Base-by-base conservation (phyloP, 2,329 filamentous ascomycete species). In the Trichophyton equinum region DNA sequence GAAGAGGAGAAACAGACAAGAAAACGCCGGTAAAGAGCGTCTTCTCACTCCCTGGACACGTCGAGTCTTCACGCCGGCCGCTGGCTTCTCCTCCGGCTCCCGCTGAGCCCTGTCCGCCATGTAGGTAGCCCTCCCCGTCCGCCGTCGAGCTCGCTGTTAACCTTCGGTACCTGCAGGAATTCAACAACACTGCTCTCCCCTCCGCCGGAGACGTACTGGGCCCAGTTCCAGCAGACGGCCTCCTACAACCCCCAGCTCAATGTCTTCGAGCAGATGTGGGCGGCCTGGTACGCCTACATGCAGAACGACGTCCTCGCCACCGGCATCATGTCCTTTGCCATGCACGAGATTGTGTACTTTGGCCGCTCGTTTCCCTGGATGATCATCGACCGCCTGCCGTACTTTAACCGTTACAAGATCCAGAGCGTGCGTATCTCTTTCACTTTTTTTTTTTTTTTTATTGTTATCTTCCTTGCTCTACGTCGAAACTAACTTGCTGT, bases 251-350 rank as follows among this genome's bases (percentile, higher is more conserved):
- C 95, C 62, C 84, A 91, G 67, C 85, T 99, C 71, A 96, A 90
- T 76, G 81, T 89, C 65, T 78, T 85, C 70, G 94, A 99, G 81
- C 86, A 86, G 71, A 80, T 96, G 67, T 99, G 94, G 94, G 87
- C 89, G 76, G 85, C 91, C 46, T 97, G 91, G 92, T 99, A 99
- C 75, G 83, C 92, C 15, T 99, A 86, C 82, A 96, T 97, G 87
- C 89, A 95, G 75, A 99, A 99, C 74, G 94, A 99, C 77, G 86
- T 88, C 60, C 85, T 99, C 64, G 94, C 94, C 62, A 99, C 94
- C 2, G 94, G 94, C 63, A 94, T 99, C 78, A 87, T 97, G 88
- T 96, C 91, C 69, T 99, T 99, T 75, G 77, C 87, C 67, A 89
- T 97, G 84, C 94, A 99, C 79, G 94, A 99, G 76, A 60, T 85